These are phyloP conservation scores for Populus pruinosa DNA, from an alignment of 345 rosid genomes.

Conservation along the genomic window DNA sequence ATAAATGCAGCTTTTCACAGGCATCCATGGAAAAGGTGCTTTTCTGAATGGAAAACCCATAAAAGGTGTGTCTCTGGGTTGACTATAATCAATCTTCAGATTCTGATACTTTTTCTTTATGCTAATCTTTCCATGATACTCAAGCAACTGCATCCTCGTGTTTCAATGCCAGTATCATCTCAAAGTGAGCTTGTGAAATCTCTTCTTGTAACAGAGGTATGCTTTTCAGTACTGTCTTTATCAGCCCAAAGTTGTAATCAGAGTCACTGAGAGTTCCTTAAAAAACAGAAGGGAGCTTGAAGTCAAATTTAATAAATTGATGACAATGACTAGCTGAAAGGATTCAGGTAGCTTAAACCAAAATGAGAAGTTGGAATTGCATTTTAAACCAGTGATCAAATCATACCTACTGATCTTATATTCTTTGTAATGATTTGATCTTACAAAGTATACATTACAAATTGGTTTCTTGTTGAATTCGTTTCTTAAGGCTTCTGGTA, in stretches of 20 bases:
- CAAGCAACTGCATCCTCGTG: conserved; percentile 6
- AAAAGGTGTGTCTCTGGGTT: conserved; percentile 44
- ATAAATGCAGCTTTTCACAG: conserved; percentile 67
- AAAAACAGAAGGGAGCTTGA: neutral
- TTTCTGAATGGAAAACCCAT: conserved; percentile 76
- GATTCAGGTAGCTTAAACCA: neutral
- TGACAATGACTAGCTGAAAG: neutral
- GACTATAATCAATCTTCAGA: neutral
- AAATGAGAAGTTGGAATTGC: neutral
- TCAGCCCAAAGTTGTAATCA: neutral
- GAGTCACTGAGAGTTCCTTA: neutral
- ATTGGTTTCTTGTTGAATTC: neutral
- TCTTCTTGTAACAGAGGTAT: conserved; percentile 88
- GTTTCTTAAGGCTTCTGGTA: neutral
- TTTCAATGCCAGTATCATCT: conserved; percentile 59
- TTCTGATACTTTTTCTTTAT: neutral
- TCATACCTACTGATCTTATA: neutral
- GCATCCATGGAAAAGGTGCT: conserved; percentile 71
- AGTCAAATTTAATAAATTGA: neutral
- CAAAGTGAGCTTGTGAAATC: conserved; percentile 69
- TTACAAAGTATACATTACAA: neutral
- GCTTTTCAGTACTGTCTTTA: neutral
- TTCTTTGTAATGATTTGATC: neutral
- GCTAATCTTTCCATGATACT: neutral
- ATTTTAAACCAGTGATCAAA: neutral